A percentile compares a stretch with the other conserved stretches of the same genome.
These are phyloP conservation scores for Clathrospora elynae DNA, from an alignment of 2,329 filamentous ascomycete genomes.

Conservation along the genomic window DNA sequence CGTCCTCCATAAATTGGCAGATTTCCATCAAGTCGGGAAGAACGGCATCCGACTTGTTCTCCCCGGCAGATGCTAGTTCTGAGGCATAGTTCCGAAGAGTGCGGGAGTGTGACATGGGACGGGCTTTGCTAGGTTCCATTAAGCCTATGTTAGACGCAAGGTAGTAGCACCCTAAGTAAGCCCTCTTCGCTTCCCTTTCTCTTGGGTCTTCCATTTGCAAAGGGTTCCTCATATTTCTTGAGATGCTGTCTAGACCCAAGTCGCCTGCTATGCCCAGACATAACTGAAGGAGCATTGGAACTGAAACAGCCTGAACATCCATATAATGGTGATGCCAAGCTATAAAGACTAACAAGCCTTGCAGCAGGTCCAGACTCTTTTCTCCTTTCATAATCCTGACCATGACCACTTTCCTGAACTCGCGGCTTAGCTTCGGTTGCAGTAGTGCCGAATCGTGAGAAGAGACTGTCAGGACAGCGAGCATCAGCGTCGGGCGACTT, in stretches of 20 bases:
- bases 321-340: constrained; percentile 48
- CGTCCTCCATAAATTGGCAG: constrained; percentile 45
- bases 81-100: constrained; percentile 40
- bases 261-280: constrained; percentile 42
- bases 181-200: constrained; percentile 42
- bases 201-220: constrained; percentile 27
- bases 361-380: constrained; percentile 43
- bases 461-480: constrained; percentile 42
- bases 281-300: constrained; percentile 43
- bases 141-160: constrained; percentile 35
- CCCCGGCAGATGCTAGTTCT: constrained; percentile 39
- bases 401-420: constrained; percentile 45
- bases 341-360: constrained; percentile 42
- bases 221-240: constrained; percentile 23
- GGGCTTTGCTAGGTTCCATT: constrained; percentile 31
- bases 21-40: constrained; percentile 40
- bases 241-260: constrained; percentile 37
- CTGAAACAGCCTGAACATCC: constrained; percentile 42
- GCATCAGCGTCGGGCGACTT: constrained; percentile 42
- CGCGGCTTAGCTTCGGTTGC: constrained; percentile 40
- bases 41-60: constrained; percentile 37
- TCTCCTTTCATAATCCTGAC: constrained; percentile 45
- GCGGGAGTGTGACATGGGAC: constrained; percentile 34
- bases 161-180: constrained; percentile 46
- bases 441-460: constrained; percentile 40